Conservation (phyloP, 805 yeast genomes). For the Gaillardinia entomophila region DNA sequence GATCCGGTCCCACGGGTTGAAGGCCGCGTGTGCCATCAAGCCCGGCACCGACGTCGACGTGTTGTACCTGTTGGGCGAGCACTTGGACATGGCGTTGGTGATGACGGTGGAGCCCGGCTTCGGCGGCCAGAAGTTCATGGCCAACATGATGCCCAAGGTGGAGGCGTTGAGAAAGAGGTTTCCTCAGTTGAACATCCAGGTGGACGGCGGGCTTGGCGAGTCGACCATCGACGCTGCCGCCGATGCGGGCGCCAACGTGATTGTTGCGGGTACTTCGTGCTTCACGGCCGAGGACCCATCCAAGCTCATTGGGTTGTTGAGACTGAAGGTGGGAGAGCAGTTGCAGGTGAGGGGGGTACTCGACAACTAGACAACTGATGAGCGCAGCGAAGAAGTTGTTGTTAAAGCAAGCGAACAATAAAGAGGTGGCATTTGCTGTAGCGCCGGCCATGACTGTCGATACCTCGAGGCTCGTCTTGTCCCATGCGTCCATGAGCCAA, state of each 20-base stretch:
- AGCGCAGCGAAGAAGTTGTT: too few relatives aligned
- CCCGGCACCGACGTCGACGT: constrained; percentile 90
- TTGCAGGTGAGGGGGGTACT: constrained; percentile 42
- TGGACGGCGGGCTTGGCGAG: constrained; percentile 92
- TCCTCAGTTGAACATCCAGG: constrained; percentile 85
- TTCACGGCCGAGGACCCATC: constrained; percentile 79
- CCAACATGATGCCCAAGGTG: constrained; percentile 95
- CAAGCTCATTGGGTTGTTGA: constrained; percentile 65
- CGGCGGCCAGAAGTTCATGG: constrained; percentile 96
- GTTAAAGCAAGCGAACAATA: not conserved
- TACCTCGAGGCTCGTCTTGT: too few relatives aligned
- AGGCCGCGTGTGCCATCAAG: constrained; percentile 90
- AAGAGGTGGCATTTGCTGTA: too few relatives aligned
- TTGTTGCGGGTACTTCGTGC: constrained; percentile 95
- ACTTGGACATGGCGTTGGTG: constrained; percentile 88
- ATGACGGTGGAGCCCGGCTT: constrained; percentile 99
- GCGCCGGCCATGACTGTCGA: too few relatives aligned
- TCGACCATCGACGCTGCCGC: constrained; percentile 85
- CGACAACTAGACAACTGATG: too few relatives aligned
- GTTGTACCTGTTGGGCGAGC: constrained; percentile 65
- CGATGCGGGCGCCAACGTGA: constrained; percentile 96
- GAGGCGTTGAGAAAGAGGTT: constrained; percentile 62
- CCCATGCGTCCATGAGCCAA: not conserved
- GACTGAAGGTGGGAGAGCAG: constrained; percentile 51
- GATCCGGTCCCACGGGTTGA: constrained; percentile 78